phyloP scores from a whole-genome alignment of 441 rosid genomes.

The Brassica balearica region DNA sequence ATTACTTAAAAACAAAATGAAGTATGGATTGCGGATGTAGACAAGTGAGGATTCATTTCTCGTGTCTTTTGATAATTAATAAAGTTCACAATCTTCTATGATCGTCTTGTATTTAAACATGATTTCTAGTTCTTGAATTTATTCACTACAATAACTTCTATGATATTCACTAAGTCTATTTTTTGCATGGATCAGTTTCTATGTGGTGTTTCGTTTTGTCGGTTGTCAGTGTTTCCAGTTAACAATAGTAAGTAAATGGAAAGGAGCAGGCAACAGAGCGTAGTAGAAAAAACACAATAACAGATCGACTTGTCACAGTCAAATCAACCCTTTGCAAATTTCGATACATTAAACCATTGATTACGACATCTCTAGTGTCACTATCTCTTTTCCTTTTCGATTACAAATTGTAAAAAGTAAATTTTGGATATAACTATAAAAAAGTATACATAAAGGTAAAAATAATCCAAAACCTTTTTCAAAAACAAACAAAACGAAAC shows the following conservation, averaged over 20 bases:
- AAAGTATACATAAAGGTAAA: slow-evolving; percentile 11
- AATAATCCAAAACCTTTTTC: not conserved
- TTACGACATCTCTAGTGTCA: not conserved
- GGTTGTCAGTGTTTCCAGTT: not conserved
- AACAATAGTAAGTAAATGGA: not conserved
- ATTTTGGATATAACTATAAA: not conserved
- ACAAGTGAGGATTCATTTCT: too few species aligned
- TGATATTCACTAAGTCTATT: not conserved
- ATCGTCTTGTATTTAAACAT: too few species aligned
- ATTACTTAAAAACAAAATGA: too few species aligned
- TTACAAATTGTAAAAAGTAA: slow-evolving; percentile 16
- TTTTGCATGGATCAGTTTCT: slow-evolving; percentile 1
- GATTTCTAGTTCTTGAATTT: too few species aligned
- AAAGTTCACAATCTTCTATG: too few species aligned
- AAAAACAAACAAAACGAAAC: not conserved
- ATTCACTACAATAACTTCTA: too few species aligned
- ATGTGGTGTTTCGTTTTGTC: slow-evolving; percentile 11
- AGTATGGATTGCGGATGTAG: too few species aligned
- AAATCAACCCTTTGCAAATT: slow-evolving; percentile 23
- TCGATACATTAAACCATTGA: not conserved
- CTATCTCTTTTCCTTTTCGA: not conserved
- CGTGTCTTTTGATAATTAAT: too few species aligned
- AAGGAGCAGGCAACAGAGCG: slow-evolving; percentile 10
- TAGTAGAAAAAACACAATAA: slow-evolving; percentile 3
- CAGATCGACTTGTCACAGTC: slow-evolving; percentile 30